Evolutionary conservation across 768 basidiomycete species (phyloP).

Genomic region (Mycena sanguinolenta): DNA sequence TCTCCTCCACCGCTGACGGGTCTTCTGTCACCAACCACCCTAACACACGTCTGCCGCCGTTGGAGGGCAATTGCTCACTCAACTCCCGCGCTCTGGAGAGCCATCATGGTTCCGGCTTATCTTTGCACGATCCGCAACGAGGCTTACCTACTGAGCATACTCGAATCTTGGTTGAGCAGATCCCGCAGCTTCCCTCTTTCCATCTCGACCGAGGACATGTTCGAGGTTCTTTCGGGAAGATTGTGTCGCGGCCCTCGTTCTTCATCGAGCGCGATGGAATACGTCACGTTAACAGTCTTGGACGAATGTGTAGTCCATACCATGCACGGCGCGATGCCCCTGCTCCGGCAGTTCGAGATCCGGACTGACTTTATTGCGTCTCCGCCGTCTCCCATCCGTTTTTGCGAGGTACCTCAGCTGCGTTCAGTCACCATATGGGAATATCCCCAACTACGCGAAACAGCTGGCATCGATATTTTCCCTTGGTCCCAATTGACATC

Average conservation of each 20-base stretch:
- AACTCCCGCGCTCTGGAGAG: constrained; percentile 9
- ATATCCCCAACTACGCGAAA: too few species aligned
- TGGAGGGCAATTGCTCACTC: constrained; percentile 6
- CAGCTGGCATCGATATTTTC: background rate
- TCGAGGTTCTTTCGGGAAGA: too few species aligned
- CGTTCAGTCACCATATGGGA: background rate
- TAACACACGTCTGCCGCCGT: background rate
- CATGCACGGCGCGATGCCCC: background rate
- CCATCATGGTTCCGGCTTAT: too few species aligned
- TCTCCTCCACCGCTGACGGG: background rate
- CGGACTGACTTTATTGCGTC: too few species aligned
- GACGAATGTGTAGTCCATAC: background rate
- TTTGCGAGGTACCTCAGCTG: background rate
- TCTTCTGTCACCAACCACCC: background rate
- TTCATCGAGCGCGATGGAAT: constrained; percentile 9
- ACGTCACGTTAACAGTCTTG: background rate
- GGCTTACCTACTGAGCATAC: background rate
- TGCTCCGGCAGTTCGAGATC: background rate
- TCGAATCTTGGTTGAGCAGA: constrained; percentile 1
- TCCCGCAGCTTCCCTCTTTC: constrained; percentile 6
- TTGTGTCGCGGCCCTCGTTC: too few species aligned
- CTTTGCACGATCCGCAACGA: background rate
- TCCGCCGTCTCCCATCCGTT: too few species aligned
- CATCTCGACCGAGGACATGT: background rate
- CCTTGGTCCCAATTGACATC: constrained; percentile 21